phyloP scores from a whole-genome alignment of 225 moss, liverwort and hornwort species.

The Pseudoscleropodium purum region DNA sequence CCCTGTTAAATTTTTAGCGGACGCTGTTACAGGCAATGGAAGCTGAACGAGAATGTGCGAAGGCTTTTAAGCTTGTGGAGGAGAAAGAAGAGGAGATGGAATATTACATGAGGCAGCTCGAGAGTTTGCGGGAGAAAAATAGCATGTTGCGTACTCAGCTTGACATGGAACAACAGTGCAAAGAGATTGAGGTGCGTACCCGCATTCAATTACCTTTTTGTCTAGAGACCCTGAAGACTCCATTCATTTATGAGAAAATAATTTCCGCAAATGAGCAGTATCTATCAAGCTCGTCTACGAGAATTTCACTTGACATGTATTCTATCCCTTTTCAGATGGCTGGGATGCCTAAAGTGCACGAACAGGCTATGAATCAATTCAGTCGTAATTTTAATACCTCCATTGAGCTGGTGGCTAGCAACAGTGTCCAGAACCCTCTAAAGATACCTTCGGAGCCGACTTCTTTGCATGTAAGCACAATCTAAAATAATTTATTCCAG shows the following conservation, averaged over 20 bases:
- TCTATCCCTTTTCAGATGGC: slow-evolving; percentile 21
- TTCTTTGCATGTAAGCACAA: slow-evolving; percentile 3
- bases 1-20: background rate
- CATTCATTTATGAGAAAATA: background rate
- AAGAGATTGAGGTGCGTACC: slow-evolving; percentile 34
- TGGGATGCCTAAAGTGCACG: background rate
- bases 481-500: background rate
- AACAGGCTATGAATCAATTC: slow-evolving; percentile 7
- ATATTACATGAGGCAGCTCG: slow-evolving; percentile 24
- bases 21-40: slow-evolving; percentile 16
- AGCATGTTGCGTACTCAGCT: slow-evolving; percentile 33
- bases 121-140: slow-evolving; percentile 41
- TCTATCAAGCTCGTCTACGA: background rate
- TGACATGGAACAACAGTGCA: slow-evolving; percentile 48
- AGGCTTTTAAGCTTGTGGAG: slow-evolving; percentile 26
- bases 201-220: background rate
- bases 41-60: slow-evolving; percentile 21
- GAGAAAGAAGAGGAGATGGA: slow-evolving; percentile 48
- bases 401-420: slow-evolving; percentile 27
- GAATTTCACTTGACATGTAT: background rate
- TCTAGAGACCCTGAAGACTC: background rate
- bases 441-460: background rate
- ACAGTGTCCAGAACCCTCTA: slow-evolving; percentile 13
- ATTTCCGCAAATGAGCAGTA: background rate
- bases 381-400: slow-evolving; percentile 18